Conservation (phyloP, 495 filamentous ascomycete species). For the Pseudomonodictys pantanalensis region DNA sequence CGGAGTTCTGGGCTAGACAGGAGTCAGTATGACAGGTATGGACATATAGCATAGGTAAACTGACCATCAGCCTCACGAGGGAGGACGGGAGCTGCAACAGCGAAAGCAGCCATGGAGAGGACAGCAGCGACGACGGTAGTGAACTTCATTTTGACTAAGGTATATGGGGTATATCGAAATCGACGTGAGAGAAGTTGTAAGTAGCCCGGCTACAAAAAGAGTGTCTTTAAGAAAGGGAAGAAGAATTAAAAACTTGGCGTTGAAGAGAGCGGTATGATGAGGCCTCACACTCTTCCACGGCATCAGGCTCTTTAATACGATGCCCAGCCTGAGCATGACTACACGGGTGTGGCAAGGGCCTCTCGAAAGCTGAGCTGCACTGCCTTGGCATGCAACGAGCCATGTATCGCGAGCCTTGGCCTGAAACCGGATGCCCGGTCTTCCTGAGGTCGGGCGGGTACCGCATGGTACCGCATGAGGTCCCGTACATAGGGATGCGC, state of each 20-base stretch:
- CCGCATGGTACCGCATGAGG: constrained; percentile 9
- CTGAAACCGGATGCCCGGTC: constrained; percentile 24
- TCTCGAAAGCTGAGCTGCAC: background rate
- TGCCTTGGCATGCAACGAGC: constrained; percentile 15
- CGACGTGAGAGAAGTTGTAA: constrained; percentile 17
- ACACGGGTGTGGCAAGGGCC: background rate
- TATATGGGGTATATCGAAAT: constrained; percentile 6
- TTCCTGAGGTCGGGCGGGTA: constrained; percentile 26
- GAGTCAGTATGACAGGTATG: background rate
- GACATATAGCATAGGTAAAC: constrained; percentile 16
- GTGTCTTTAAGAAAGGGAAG: constrained; percentile 1
- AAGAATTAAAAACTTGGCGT: background rate
- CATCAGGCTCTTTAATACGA: constrained; percentile 17
- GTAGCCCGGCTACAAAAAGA: constrained; percentile 35
- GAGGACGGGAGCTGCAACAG: constrained; percentile 21
- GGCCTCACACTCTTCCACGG: constrained; percentile 11
- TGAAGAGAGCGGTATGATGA: constrained; percentile 13
- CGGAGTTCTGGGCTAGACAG: too few species aligned
- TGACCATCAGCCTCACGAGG: constrained; percentile 13
- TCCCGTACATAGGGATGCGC: background rate
- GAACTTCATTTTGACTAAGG: constrained; percentile 32
- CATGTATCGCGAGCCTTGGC: background rate
- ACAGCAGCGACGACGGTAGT: constrained; percentile 27
- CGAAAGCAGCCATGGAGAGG: constrained; percentile 30
- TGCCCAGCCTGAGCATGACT: constrained; percentile 22